Evolutionary conservation across 257 asterid species (phyloP).

Genomic region (Cynanchum wilfordii): DNA sequence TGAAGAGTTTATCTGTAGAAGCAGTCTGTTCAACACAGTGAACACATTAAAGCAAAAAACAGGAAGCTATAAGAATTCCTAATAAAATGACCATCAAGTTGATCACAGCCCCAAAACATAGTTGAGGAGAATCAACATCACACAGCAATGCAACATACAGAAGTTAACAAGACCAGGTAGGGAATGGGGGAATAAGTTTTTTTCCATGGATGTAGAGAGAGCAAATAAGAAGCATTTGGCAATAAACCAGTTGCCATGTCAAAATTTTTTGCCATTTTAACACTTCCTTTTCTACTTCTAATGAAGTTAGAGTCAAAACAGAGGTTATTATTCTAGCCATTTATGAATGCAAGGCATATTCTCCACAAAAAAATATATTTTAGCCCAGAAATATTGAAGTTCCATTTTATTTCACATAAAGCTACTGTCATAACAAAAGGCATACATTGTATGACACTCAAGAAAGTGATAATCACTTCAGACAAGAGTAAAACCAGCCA

Average conservation of each 20-base stretch:
- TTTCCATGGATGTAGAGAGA: neutral
- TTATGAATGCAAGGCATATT: neutral
- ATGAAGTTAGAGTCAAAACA: neutral
- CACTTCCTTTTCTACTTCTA: neutral
- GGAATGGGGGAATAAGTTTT: neutral
- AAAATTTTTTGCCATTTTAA: too few relatives aligned
- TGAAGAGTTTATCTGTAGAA: conserved; percentile 47
- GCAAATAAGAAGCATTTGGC: neutral
- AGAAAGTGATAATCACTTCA: neutral
- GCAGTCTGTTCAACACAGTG: conserved; percentile 36
- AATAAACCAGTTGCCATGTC: neutral
- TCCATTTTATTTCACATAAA: neutral
- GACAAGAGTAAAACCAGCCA: conserved; percentile 4
- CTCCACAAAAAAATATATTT: neutral
- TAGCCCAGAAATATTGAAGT: neutral
- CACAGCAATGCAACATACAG: neutral
- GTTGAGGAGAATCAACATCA: neutral
- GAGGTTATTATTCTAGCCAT: neutral
- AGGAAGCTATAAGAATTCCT: neutral
- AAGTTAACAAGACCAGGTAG: neutral
- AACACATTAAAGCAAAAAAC: neutral
- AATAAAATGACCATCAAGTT: neutral
- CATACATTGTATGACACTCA: neutral
- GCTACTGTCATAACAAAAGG: neutral
- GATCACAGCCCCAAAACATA: neutral